Evolutionary conservation across 257 asterid genomes (phyloP), one percentile per base, ranked within the genome.

Genomic region (Capsicum chinense): DNA sequence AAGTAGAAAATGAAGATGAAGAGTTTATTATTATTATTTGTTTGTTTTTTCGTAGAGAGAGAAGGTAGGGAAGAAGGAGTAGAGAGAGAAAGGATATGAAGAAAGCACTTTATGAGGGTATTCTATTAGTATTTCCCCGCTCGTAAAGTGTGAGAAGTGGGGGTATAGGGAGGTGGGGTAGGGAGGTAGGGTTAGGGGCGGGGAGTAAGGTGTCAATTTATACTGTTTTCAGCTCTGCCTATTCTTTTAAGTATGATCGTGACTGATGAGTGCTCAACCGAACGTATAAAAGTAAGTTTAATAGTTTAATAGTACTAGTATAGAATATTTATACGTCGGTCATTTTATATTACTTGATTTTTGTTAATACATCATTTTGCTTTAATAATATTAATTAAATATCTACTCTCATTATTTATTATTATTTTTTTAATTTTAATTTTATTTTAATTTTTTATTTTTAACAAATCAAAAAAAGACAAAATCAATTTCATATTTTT

Each of bases 171-270:
- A 70, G 73, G 83, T 47, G 2, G 69, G 63, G 83, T 26, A 26
- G 33, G 83, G 33, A 26, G 33, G 33, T 26, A 26, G 33, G 33
- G 33, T 26, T 59, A 54, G 70, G 81, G 70, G 54, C 70, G 56
- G 86, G 58, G n/a, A 56, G 67, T 83, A 35, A 73, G 59, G 80
- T 73, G 80, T 76, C 64, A 26, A 54, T 76, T 76, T 76, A 76
- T 76, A 42, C 81, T 76, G 26, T 76, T 76, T 76, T 76, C 81
- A 26, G 64, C 63, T 26, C 88, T 80, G 85, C 82, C 78, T 26
- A 71, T 68, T 67, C 80, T 83, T 76, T 89, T 85, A 89, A 79
- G 87, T 81, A 81, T 71, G 92, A 91, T 79, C 86, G 88, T 84
- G 90, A 91, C 93, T 44, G 44, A 80, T 86, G 90, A 88, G 86